phyloP scores from a whole-genome alignment of 2,329 filamentous ascomycete genomes.

The Pestalotiopsis sp. region DNA sequence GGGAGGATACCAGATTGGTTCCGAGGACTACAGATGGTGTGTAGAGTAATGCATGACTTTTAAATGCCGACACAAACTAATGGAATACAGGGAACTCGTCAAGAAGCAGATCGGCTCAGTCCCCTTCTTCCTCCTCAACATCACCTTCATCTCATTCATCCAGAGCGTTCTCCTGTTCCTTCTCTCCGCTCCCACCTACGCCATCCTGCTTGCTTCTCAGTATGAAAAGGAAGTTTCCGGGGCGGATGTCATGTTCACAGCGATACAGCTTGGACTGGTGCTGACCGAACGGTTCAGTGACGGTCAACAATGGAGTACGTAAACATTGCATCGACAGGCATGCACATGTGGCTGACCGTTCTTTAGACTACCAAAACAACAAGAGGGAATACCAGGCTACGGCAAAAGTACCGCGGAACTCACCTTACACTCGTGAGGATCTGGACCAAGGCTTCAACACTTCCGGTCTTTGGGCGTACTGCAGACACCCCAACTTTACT shows the following conservation, averaged over 20 bases:
- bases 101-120: slow-evolving; percentile 63
- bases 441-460: slow-evolving; percentile 89
- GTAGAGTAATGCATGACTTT: slow-evolving; percentile 12
- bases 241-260: slow-evolving; percentile 52
- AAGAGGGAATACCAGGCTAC: slow-evolving; percentile 76
- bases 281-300: slow-evolving; percentile 80
- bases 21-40: slow-evolving; percentile 91
- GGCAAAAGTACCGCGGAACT: slow-evolving; percentile 69
- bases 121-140: slow-evolving; percentile 82
- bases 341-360: background rate
- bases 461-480: slow-evolving; percentile 83
- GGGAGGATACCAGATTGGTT: slow-evolving; percentile 85
- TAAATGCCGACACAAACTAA: background rate
- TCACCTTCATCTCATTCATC: slow-evolving; percentile 82
- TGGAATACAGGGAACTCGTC: slow-evolving; percentile 64
- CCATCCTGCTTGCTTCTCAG: slow-evolving; percentile 73
- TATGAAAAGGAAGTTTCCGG: slow-evolving; percentile 53
- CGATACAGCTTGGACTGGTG: slow-evolving; percentile 52
- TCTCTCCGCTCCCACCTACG: slow-evolving; percentile 77
- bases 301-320: slow-evolving; percentile 84
- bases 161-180: slow-evolving; percentile 83
- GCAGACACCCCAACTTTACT: slow-evolving; percentile 91
- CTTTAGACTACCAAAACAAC: slow-evolving; percentile 73
- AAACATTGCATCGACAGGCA: background rate
- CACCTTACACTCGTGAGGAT: slow-evolving; percentile 69